Conservation (phyloP, 805 yeast species). For the Sugiyamaella floridensis region DNA sequence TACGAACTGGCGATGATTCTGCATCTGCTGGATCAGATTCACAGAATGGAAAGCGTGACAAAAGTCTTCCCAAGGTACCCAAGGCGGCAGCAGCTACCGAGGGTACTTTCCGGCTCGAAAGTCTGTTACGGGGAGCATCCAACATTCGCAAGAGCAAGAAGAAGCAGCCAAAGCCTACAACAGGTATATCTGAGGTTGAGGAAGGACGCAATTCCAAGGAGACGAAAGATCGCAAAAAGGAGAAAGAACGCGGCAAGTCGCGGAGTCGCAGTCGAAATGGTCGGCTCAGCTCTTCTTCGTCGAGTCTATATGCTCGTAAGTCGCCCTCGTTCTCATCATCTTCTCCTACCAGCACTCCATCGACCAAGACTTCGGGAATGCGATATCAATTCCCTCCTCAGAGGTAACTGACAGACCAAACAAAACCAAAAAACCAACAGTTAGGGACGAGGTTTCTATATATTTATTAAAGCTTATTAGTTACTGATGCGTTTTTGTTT, state of each 20-base stretch:
- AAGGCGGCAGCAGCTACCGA: constrained; percentile 17
- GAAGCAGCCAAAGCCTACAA: constrained; percentile 7
- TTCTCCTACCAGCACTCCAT: neutral
- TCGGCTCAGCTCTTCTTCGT: neutral
- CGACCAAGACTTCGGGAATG: neutral
- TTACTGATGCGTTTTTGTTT: too few relatives aligned
- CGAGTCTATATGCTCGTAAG: neutral
- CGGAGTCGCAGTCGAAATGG: neutral
- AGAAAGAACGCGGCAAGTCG: neutral
- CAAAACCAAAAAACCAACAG: too few relatives aligned
- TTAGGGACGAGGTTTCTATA: neutral
- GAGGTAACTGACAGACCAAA: neutral
- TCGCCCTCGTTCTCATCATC: neutral
- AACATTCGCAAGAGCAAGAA: constrained; percentile 19
- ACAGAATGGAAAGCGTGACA: constrained; percentile 2
- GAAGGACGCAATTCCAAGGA: constrained; percentile 9
- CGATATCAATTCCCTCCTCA: neutral
- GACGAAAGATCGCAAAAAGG: constrained; percentile 1
- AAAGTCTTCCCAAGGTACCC: constrained; percentile 1
- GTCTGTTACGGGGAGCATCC: constrained; percentile 27
- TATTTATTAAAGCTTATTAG: too few relatives aligned
- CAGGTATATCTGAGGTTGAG: constrained; percentile 1
- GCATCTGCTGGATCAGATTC: constrained; percentile 5
- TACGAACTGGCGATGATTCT: neutral
- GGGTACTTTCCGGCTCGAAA: constrained; percentile 31